These are phyloP conservation scores for Apodospora peruviana DNA, from an alignment of 495 filamentous ascomycete species.

Conservation along the genomic window DNA sequence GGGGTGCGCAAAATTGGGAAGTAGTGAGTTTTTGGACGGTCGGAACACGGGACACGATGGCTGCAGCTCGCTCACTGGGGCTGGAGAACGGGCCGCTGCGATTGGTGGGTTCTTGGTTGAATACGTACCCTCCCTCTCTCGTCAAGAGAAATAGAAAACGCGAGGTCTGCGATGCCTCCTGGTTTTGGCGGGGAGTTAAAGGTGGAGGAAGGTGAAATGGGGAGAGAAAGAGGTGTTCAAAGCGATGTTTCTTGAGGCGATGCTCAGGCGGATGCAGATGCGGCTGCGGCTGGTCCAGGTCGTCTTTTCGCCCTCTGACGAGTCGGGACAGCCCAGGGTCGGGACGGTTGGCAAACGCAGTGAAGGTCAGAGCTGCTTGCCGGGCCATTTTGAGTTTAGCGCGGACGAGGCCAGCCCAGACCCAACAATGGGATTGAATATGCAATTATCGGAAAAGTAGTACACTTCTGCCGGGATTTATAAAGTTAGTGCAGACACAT, in stretches of 20 bases:
- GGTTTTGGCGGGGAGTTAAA: conserved; percentile 1
- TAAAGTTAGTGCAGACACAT: too few relatives aligned
- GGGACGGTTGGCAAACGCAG: neutral
- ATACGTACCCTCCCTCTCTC: conserved; percentile 17
- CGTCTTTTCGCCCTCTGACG: neutral
- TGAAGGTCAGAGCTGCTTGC: neutral
- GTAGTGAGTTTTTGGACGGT: conserved; percentile 8
- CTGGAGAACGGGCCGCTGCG: neutral
- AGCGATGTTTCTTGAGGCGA: neutral
- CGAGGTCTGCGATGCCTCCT: conserved; percentile 13
- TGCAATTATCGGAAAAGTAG: too few relatives aligned
- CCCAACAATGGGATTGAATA: too few relatives aligned
- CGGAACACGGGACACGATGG: neutral
- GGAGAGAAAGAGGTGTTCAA: conserved; percentile 2
- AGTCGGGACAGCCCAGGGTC: neutral
- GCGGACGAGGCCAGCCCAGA: too few relatives aligned
- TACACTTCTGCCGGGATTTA: too few relatives aligned
- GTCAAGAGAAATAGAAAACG: conserved; percentile 4
- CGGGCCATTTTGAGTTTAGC: neutral
- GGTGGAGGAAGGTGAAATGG: neutral
- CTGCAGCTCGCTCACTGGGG: neutral
- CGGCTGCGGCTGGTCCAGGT: neutral
- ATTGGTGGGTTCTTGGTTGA: neutral
- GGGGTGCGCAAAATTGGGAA: conserved; percentile 12
- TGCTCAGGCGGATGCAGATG: neutral